Evolutionary conservation across 345 rosid genomes (phyloP), one percentile per base, ranked within the genome.

Genomic region (Lumnitzera racemosa): DNA sequence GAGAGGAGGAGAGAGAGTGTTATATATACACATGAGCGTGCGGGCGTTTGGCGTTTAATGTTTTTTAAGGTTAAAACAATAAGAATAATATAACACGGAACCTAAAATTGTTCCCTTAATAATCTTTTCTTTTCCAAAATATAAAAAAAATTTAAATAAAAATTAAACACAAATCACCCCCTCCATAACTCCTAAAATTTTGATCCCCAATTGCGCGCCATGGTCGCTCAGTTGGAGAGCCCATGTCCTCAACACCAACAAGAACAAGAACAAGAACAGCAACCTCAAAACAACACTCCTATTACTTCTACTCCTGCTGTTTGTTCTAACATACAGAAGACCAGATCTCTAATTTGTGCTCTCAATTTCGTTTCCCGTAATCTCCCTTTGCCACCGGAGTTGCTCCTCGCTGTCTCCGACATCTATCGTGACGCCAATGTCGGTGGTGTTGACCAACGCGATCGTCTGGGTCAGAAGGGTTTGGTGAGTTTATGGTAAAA

Each of bases 351-450:
- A 74, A 83, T 94, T 68, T 83, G 70, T 59, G 95, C 99, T 59
- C 89, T 95, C 64, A 86, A 79, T 66, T 77, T 81, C 69, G 84
- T 95, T 74, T 90, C 97, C 51, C 88, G 99, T 15, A 76, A 88
- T 80, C 91, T 94, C 68, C 97, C 97, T 51, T 69, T 94, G 47
- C 96, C 97, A 73, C 80, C 84, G 56, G 81, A 88, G 48, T 77
- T 95, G 24, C 70, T 79, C 69, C 64, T 74, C 66, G 51, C 81
- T 63, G 94, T 90, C 59, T 86, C 90, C 52, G 81, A 92, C 2
- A 85, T 95, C 67, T 86, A 84, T 70, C 67, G 59, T 61, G 87
- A 29, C 54, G 74, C 55, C 31, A 62, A 25, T 15, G 74, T 64
- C 16, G 71, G 46, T 14, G 63, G 7, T 9, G 13, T 46, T 8